Evolutionary conservation across 2,329 filamentous ascomycete species (phyloP), one percentile per base, ranked within the genome.

Genomic region (Microsporum audouinii): DNA sequence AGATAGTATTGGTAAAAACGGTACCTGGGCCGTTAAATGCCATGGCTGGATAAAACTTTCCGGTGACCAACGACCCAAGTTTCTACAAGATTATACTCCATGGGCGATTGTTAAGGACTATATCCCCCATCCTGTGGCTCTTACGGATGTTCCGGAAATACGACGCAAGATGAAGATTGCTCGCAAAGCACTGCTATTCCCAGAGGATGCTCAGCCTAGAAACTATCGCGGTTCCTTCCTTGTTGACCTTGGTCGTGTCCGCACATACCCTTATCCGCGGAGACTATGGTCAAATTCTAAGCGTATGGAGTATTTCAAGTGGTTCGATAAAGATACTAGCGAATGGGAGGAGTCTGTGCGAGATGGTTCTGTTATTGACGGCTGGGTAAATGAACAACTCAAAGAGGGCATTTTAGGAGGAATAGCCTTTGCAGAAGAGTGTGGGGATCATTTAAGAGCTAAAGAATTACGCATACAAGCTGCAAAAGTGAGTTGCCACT

Each of bases 61-160:
- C 45, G 57, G 63, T 51, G 33, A 58, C 2, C 63, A 64, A 27
- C 43, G 59, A 10, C 51, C 38, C 31, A 17, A 14, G 33, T 39
- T 59, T 43, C 27, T 31, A 14, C 57, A 5, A 2, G 12, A 10
- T 17, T 57, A 58, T 49, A 36, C 56, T 5, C 62, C 57, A 36
- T 63, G 63, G 61, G 61, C 63, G 2, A 63, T 64, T 43, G 55
- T 65, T 39, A 63, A 65, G n/a, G 62, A 62, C n/a, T 60, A 63
- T 31, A 61, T 62, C 27, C 57, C 49, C 4, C 38, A 61, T 1
- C 31, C 43, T 27, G 14, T 63, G 12, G 33, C 60, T 17, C 23
- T 63, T n/a, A 33, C 27, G 7, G 60, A 65, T 62, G 56, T 62
- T 12, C 63, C 62, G 2, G 62, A 62, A 31, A 60, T 65, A 45